phyloP scores from a whole-genome alignment of 768 basidiomycete species.

The Leucocoprinus leucothites region DNA sequence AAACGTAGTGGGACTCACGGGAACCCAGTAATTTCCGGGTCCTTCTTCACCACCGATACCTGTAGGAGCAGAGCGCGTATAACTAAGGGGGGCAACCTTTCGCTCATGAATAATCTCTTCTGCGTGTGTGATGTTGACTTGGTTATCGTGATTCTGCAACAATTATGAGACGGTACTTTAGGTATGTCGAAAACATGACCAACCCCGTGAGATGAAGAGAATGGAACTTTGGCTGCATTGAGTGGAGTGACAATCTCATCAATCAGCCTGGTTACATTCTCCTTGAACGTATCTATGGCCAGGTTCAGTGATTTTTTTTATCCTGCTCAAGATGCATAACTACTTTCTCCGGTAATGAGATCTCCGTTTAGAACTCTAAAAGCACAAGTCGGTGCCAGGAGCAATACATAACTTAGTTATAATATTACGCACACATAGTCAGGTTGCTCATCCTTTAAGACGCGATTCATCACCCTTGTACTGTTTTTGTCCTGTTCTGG shows the following conservation, averaged over 20 bases:
- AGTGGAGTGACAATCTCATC: slow-evolving; percentile 63
- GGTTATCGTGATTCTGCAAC: slow-evolving; percentile 70
- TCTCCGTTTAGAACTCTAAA: slow-evolving; percentile 69
- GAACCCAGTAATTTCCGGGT: slow-evolving; percentile 77
- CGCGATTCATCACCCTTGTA: slow-evolving; percentile 49
- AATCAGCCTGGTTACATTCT: slow-evolving; percentile 65
- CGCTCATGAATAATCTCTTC: slow-evolving; percentile 67
- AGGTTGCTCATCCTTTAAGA: slow-evolving; percentile 57
- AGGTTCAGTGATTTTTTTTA: too few relatives aligned
- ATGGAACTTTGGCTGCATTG: slow-evolving; percentile 54
- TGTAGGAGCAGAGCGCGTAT: slow-evolving; percentile 57
- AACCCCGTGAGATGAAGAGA: slow-evolving; percentile 69
- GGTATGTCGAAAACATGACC: slow-evolving; percentile 17
- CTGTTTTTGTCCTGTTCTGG: slow-evolving; percentile 67
- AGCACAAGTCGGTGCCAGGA: slow-evolving; percentile 3
- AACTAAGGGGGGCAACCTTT: slow-evolving; percentile 52
- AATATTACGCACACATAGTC: slow-evolving; percentile 58
- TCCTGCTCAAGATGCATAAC: slow-evolving; percentile 15
- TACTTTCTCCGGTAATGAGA: slow-evolving; percentile 70
- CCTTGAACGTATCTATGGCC: slow-evolving; percentile 56
- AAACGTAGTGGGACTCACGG: slow-evolving; percentile 34
- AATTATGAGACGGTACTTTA: background rate
- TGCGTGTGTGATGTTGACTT: slow-evolving; percentile 66
- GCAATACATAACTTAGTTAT: background rate
- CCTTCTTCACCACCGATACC: slow-evolving; percentile 65